These are phyloP conservation scores for Darksidea phi DNA, from an alignment of 495 filamentous ascomycete species.

Conservation along the genomic window DNA sequence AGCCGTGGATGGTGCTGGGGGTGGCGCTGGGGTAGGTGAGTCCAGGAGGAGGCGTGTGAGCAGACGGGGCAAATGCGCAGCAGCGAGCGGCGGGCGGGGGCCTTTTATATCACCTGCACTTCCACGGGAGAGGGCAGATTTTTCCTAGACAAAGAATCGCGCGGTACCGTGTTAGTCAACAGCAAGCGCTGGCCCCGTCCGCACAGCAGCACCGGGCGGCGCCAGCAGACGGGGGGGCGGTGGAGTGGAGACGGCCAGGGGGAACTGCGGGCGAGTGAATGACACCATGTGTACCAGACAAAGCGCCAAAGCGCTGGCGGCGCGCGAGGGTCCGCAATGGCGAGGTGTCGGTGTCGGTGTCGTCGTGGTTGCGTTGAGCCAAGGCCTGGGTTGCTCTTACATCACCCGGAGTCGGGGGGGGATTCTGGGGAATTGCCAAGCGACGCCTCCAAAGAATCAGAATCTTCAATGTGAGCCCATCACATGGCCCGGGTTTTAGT, in stretches of 20 bases:
- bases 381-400: background rate
- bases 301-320: slow-evolving; percentile 7
- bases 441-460: slow-evolving; percentile 7
- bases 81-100: background rate
- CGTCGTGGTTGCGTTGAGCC: background rate
- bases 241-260: slow-evolving; percentile 15
- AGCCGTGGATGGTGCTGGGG: background rate
- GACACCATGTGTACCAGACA: slow-evolving; percentile 16
- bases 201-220: slow-evolving; percentile 1
- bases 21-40: background rate
- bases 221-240: background rate
- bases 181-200: background rate
- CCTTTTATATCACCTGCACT: slow-evolving; percentile 8
- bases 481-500: background rate
- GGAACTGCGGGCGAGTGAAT: slow-evolving; percentile 23
- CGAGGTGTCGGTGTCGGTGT: slow-evolving; percentile 6
- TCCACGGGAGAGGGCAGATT: slow-evolving; percentile 4
- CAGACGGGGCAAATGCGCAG: slow-evolving; percentile 7
- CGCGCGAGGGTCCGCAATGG: slow-evolving; percentile 3
- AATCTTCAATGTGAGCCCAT: slow-evolving; percentile 5
- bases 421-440: too few species aligned
- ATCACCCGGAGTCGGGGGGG: too few species aligned
- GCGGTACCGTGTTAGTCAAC: slow-evolving; percentile 21
- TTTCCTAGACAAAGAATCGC: slow-evolving; percentile 16
- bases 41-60: too few species aligned